phyloP scores from a whole-genome alignment of 192 early-diverging fungal species.

The Pilaira anomala region DNA sequence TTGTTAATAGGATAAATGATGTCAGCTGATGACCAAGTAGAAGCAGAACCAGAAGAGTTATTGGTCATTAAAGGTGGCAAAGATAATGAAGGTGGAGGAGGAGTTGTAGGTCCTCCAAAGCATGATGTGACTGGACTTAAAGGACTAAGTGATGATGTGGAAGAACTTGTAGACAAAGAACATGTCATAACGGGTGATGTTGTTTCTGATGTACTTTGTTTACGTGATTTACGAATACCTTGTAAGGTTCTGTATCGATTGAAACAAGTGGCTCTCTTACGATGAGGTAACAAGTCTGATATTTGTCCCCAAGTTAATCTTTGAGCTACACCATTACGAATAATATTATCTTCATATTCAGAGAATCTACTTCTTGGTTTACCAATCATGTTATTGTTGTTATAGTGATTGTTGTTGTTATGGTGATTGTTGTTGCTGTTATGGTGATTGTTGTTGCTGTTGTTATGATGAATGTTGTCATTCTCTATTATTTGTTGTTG shows the following conservation, averaged over 20 bases:
- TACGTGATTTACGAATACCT: constrained; percentile 36
- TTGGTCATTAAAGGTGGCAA: too few species aligned
- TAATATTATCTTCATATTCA: constrained; percentile 29
- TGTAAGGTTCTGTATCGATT: constrained; percentile 36
- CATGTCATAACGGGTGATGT: neutral
- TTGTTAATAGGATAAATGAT: too few species aligned
- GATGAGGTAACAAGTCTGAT: constrained; percentile 34
- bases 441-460: neutral
- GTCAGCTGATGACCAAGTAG: too few species aligned
- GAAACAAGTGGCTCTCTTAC: constrained; percentile 38
- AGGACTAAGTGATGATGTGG: neutral
- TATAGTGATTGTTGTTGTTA: neutral
- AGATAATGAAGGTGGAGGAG: constrained; percentile 1
- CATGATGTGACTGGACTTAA: neutral
- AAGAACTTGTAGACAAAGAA: neutral
- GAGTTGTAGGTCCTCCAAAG: neutral
- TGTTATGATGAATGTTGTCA: neutral
- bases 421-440: neutral
- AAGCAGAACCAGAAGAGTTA: too few species aligned
- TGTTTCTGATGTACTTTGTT: constrained; percentile 4
- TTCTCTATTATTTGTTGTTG: neutral
- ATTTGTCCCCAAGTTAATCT: constrained; percentile 38
- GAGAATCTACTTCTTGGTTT: constrained; percentile 38
- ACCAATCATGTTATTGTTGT: neutral
- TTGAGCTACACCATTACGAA: constrained; percentile 36